Base-by-base conservation (phyloP, 2,329 filamentous ascomycete species). In the Colletotrichum cereale region DNA sequence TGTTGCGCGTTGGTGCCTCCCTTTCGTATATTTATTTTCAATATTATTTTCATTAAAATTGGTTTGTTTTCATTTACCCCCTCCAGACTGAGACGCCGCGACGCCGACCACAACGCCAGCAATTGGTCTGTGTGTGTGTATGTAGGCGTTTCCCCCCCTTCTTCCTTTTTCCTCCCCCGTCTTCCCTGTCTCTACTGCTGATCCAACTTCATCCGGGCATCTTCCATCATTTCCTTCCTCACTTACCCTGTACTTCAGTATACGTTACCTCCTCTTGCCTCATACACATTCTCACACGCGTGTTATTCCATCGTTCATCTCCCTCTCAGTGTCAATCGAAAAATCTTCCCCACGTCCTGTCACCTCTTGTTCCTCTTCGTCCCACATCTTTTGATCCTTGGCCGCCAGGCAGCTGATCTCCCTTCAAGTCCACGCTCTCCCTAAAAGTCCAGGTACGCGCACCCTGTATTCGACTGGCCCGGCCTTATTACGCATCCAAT, bases 401-500 rank as follows among this genome's bases (percentile, higher is more conserved):
- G 36, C n/a, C 34, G 26, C n/a, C 55, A 40, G 55, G 38, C 10
- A n/a, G 44, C 34, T 40, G 34, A 40, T 57, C 55, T 40, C 55
- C 36, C 55, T 57, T 40, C 34, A 34, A 57, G 55, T 40, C 14
- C n/a, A 26, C 6, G 55, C 10, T 34, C 55, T 57, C 55, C 55
- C 55, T 57, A 12, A 57, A n/a, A 21, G 34, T 14, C 31, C 34
- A 36, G 55, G 55, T 57, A 48, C 44, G 26, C 53, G 21, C 57
- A 62, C 36, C 56, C 57, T 60, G 57, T 38, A 18, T 60, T 60
- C n/a, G 56, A 36, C 56, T 58, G 14, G 36, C 38, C 38, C 42
- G 38, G 38, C 57, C 26, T 60, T 44, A 57, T 57, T 50, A 62
- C 47, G 44, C 60, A 62, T 21, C 44, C 34, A 50, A 36, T 26